phyloP scores from a whole-genome alignment of 352 stramenopile genomes.

The Thraustotheca clavata region DNA sequence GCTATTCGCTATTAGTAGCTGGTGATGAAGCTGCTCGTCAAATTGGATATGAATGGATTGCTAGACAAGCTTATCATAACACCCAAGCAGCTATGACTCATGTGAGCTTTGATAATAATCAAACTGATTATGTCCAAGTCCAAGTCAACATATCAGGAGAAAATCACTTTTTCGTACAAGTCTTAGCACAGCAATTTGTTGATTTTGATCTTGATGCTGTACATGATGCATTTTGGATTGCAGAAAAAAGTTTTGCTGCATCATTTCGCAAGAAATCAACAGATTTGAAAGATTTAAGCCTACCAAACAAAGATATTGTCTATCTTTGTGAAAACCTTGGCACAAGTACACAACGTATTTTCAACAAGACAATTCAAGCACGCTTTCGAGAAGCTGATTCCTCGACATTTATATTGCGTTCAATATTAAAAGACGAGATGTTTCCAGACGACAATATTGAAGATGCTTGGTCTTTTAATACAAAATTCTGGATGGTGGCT shows the following conservation, averaged over 20 bases:
- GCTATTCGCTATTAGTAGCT: neutral
- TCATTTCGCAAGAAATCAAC: neutral
- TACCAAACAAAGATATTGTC: neutral
- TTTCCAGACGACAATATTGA: neutral
- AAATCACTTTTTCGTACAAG: neutral
- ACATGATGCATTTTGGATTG: neutral
- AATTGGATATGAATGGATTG: constrained; percentile 1
- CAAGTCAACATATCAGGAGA: neutral
- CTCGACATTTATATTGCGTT: neutral
- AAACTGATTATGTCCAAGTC: neutral
- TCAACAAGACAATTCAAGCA: neutral
- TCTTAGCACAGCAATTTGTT: neutral
- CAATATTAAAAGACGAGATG: constrained; percentile 16
- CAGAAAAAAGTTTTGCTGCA: neutral
- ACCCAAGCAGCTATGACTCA: neutral
- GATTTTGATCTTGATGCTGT: neutral
- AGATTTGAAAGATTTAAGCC: neutral
- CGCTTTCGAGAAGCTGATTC: neutral
- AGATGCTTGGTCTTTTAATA: constrained; percentile 6
- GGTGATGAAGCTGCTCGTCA: constrained; percentile 4
- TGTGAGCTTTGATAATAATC: neutral
- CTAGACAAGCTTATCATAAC: neutral
- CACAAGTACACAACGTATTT: neutral
- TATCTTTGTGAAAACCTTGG: constrained; percentile 1
- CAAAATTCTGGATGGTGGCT: constrained; percentile 7